These are phyloP conservation scores for Cairneyella variabilis DNA, from an alignment of 495 filamentous ascomycete species.

Conservation along the genomic window DNA sequence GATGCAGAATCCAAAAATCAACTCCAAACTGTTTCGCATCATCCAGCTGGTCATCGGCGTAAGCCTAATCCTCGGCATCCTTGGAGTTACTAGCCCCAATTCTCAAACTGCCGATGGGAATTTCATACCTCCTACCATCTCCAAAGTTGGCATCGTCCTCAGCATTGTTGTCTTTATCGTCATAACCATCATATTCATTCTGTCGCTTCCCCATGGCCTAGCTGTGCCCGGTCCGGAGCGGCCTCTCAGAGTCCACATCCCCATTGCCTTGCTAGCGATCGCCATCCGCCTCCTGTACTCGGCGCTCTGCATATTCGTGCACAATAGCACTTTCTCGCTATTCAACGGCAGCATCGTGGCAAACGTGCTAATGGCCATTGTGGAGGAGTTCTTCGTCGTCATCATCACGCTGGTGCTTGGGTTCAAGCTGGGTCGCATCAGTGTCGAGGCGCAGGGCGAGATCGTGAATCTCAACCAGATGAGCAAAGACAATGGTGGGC, in stretches of 20 bases:
- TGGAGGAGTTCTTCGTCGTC: slow-evolving; percentile 27
- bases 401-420: slow-evolving; percentile 5
- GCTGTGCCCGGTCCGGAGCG: slow-evolving; percentile 12
- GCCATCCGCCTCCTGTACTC: slow-evolving; percentile 20
- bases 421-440: slow-evolving; percentile 1
- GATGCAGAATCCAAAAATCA: slow-evolving; percentile 7
- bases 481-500: background rate
- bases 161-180: slow-evolving; percentile 17
- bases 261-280: slow-evolving; percentile 22
- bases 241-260: slow-evolving; percentile 13
- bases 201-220: background rate
- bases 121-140: slow-evolving; percentile 9
- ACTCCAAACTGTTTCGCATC: slow-evolving; percentile 20
- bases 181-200: slow-evolving; percentile 10
- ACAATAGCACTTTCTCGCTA: slow-evolving; percentile 18
- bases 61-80: slow-evolving; percentile 25
- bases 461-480: slow-evolving; percentile 3
- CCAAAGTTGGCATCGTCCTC: slow-evolving; percentile 18
- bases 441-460: background rate
- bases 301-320: slow-evolving; percentile 16
- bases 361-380: slow-evolving; percentile 20
- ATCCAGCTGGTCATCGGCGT: slow-evolving; percentile 21
- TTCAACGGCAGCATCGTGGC: slow-evolving; percentile 15
- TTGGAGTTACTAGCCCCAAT: slow-evolving; percentile 18
- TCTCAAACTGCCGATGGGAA: background rate